Conservation (phyloP, 441 rosid genomes). For the Pelargonium myrrhifolium region DNA sequence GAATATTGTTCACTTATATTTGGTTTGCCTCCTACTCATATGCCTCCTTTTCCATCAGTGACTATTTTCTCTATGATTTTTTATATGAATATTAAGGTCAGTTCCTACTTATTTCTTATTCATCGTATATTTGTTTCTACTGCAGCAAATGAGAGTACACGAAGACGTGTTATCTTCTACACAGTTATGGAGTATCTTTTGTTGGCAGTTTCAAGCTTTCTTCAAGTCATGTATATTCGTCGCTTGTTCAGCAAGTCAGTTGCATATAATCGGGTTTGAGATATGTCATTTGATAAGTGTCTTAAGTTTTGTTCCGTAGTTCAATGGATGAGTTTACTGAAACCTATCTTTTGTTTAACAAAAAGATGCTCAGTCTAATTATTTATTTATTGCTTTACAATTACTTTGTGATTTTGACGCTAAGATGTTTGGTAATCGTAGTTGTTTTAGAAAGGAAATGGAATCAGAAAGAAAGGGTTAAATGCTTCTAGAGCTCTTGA, state of each 20-base stretch:
- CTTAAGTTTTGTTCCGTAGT: too few relatives aligned
- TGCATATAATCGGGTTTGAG: slow-evolving; percentile 68
- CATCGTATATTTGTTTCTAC: slow-evolving; percentile 6
- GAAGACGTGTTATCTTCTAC: slow-evolving; percentile 76
- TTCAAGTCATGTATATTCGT: slow-evolving; percentile 77
- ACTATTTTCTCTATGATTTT: neutral
- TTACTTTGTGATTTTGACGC: too few relatives aligned
- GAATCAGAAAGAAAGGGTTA: too few relatives aligned
- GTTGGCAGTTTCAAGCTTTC: slow-evolving; percentile 58
- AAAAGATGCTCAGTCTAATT: too few relatives aligned
- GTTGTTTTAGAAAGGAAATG: too few relatives aligned
- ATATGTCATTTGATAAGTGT: neutral
- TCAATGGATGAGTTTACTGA: too few relatives aligned
- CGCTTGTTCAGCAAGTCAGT: slow-evolving; percentile 93
- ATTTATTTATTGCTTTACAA: too few relatives aligned
- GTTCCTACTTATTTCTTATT: neutral
- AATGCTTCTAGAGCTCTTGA: too few relatives aligned
- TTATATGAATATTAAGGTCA: neutral
- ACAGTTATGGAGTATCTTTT: slow-evolving; percentile 68
- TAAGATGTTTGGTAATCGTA: too few relatives aligned
- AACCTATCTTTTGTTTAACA: too few relatives aligned
- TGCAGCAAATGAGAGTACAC: slow-evolving; percentile 94
- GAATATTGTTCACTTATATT: too few relatives aligned
- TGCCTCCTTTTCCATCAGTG: neutral
- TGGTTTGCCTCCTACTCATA: too few relatives aligned